Base-by-base conservation (phyloP, 1,139 yeast species). In the Neolecta irregularis region DNA sequence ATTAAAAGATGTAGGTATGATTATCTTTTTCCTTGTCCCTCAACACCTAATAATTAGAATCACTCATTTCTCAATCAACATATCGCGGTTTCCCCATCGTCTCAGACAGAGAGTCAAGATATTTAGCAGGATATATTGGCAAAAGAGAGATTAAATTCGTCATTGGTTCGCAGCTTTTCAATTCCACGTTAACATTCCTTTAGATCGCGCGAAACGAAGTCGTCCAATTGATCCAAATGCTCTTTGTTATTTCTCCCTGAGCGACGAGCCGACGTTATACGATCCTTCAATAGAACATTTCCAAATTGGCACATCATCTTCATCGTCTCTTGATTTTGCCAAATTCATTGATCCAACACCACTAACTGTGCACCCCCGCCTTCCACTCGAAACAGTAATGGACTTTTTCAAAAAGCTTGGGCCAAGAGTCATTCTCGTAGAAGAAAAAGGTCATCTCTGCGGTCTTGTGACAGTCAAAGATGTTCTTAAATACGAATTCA, bases 401-500 rank as follows among this genome's bases (percentile, higher is more conserved):
- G 78, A 76, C 32, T 59, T 80, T 13, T 88, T 88, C 53, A 67
- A 71, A 40, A 74, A 77, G 45, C 53, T 83, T 26, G 95, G 96
- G 0, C 93, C 95, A 3, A 61, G 81, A 26, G 66, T 73, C 26
- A 65, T 88, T 1, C 60, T 78, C 33, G 74, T 83, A 1, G 77
- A 73, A 37, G 61, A 66, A 26, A 47, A 50, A 12, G 78, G 75
- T 1, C 37, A 43, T 2, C 53, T 77, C 16, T 64, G 61, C 2
- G 91, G 91, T 0, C 49, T 74, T 9, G 57, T 78, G 8, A 74
- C 81, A 1, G 59, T 79, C 36, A 77, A 77, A 47, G 91, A 76
- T 45, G 56, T 77, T 17, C 54, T 77, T 39, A 58, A 76, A 38
- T 74, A 65, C 46, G 56, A 53, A 35, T 49, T 48, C 40, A 37